Conservation (phyloP, 1,284 basidiomycete genomes). For the Ustilago esculenta region DNA sequence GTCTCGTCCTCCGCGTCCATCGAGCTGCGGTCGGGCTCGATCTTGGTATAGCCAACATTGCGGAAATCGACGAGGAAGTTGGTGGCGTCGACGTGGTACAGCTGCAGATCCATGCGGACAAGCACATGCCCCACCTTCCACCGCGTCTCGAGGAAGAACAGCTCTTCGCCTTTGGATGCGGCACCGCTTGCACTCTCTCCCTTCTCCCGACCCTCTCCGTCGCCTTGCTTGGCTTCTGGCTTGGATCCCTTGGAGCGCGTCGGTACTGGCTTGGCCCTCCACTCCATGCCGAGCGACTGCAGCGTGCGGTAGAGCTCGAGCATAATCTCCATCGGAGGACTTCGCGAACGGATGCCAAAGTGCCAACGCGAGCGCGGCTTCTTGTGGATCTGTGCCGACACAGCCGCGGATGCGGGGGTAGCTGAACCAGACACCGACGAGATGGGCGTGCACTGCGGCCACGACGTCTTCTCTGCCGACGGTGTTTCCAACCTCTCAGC, state of each 20-base stretch:
- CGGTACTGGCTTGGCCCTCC: conserved; percentile 70
- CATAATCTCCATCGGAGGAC: conserved; percentile 99
- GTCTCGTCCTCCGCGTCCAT: neutral
- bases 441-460: conserved; percentile 40
- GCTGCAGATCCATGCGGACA: conserved; percentile 89
- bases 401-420: conserved; percentile 14
- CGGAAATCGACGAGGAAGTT: conserved; percentile 99
- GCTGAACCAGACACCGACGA: conserved; percentile 7
- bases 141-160: conserved; percentile 95
- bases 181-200: conserved; percentile 64
- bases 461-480: conserved; percentile 36
- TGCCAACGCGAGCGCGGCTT: conserved; percentile 78
- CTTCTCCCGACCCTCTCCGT: neutral
- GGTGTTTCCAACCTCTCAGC: conserved; percentile 39
- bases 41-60: conserved; percentile 87
- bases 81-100: conserved; percentile 92
- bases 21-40: conserved; percentile 65
- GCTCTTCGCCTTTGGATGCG: conserved; percentile 69
- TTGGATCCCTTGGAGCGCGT: conserved; percentile 19
- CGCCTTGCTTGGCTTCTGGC: conserved; percentile 25
- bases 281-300: conserved; percentile 94
- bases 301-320: conserved; percentile 95
- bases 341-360: conserved; percentile 93
- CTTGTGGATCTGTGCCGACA: conserved; percentile 40
- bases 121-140: conserved; percentile 76